A percentile compares a stretch with the other conserved stretches of the same genome.
Conservation (phyloP, 768 basidiomycete species). For the Naganishia vaughanmartiniae region DNA sequence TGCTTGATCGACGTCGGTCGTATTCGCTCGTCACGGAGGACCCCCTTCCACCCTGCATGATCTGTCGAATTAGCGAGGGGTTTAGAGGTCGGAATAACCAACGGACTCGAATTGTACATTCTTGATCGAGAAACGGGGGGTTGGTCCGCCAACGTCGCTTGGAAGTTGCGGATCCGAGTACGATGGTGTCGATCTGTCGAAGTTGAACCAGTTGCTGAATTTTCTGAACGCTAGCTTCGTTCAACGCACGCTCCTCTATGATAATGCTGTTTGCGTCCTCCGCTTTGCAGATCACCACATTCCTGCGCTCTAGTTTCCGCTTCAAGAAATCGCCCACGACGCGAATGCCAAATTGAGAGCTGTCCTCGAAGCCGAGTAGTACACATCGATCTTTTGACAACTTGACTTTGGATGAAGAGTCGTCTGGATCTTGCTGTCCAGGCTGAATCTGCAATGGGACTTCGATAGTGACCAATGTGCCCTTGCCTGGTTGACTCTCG, state of each 20-base stretch:
- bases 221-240: background rate
- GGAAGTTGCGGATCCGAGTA: constrained; percentile 4
- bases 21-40: constrained; percentile 5
- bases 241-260: constrained; percentile 16
- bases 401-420: background rate
- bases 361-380: constrained; percentile 9
- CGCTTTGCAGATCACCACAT: background rate
- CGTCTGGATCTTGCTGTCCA: background rate
- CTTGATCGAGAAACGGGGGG: background rate
- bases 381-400: background rate
- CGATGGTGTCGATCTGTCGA: constrained; percentile 1
- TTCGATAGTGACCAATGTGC: constrained; percentile 46
- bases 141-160: constrained; percentile 16
- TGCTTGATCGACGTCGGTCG: constrained; percentile 10
- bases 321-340: constrained; percentile 19
- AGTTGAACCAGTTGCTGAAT: background rate
- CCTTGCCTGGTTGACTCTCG: constrained; percentile 39
- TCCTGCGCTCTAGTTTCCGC: constrained; percentile 5
- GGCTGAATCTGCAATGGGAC: constrained; percentile 36
- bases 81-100: constrained; percentile 28
- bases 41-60: background rate
- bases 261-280: constrained; percentile 8
- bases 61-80: constrained; percentile 7
- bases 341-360: constrained; percentile 6
- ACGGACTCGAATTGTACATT: constrained; percentile 2